These are phyloP conservation scores for Erythrophleum ivorense DNA, from an alignment of 331 rosid species.

Conservation along the genomic window DNA sequence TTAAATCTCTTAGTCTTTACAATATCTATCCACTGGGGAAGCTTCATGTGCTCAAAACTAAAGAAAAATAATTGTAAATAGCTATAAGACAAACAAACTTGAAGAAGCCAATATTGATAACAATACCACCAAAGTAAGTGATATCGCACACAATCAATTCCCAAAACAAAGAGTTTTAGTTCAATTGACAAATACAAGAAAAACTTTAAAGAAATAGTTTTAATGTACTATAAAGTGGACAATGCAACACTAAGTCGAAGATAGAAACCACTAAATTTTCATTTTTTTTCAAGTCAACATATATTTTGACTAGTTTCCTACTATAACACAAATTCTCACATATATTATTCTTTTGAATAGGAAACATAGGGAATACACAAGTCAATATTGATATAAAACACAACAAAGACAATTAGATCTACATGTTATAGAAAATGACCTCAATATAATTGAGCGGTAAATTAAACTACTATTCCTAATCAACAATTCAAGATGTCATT, in stretches of 20 bases:
- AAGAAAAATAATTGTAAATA: not conserved
- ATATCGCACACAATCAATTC: not conserved
- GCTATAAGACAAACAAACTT: not conserved
- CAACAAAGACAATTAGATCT: not conserved
- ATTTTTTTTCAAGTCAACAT: not conserved
- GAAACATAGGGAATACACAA: not conserved
- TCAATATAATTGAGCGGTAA: no score
- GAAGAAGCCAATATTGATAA: not conserved
- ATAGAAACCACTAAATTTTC: not conserved
- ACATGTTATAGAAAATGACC: no score
- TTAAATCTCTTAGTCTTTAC: constrained; percentile 80
- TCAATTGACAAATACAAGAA: not conserved
- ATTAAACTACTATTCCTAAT: no score
- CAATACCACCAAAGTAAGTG: not conserved
- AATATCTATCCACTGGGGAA: constrained; percentile 79
- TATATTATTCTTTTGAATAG: not conserved
- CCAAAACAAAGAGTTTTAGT: not conserved
- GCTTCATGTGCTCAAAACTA: constrained; percentile 56
- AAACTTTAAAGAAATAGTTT: not conserved
- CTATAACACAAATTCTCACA: not conserved
- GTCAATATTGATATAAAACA: not conserved
- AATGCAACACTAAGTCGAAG: not conserved
- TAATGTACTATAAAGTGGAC: not conserved
- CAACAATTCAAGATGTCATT: no score
- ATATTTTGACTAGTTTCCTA: not conserved